These are phyloP conservation scores for Pestalotiopsis sp. DNA, from an alignment of 2,329 filamentous ascomycete species.

Conservation along the genomic window DNA sequence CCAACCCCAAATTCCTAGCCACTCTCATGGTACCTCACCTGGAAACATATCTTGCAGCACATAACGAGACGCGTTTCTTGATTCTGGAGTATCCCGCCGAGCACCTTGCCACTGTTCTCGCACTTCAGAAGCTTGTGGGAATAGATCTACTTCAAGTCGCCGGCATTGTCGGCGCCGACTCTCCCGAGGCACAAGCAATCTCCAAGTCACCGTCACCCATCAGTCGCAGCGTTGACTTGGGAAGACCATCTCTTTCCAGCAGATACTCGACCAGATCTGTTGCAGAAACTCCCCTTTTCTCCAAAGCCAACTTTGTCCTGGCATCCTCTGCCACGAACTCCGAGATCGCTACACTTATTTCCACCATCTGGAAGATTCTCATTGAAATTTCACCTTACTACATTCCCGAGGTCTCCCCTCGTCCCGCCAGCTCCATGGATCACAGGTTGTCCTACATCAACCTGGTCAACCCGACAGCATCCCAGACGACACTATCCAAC, in stretches of 20 bases:
- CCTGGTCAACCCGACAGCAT: slow-evolving; percentile 16
- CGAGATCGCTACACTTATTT: slow-evolving; percentile 58
- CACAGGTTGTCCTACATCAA: slow-evolving; percentile 10
- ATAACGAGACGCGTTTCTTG: slow-evolving; percentile 56
- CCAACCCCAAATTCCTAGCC: slow-evolving; percentile 56
- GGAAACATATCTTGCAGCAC: slow-evolving; percentile 59
- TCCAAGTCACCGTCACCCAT: slow-evolving; percentile 16
- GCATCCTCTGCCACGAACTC: slow-evolving; percentile 54
- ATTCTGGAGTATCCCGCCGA: slow-evolving; percentile 61
- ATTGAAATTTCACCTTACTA: slow-evolving; percentile 50
- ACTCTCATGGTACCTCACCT: slow-evolving; percentile 62
- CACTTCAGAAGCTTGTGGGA: slow-evolving; percentile 60
- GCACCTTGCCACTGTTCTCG: slow-evolving; percentile 58
- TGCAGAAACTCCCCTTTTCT: slow-evolving; percentile 36
- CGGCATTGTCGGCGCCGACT: slow-evolving; percentile 53
- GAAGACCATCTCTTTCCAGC: slow-evolving; percentile 29
- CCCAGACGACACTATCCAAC: slow-evolving; percentile 16
- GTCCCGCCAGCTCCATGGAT: slow-evolving; percentile 4
- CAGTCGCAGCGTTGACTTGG: slow-evolving; percentile 19
- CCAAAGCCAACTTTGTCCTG: slow-evolving; percentile 60
- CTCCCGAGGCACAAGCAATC: slow-evolving; percentile 31
- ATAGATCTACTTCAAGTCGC: slow-evolving; percentile 60
- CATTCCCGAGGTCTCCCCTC: slow-evolving; percentile 36
- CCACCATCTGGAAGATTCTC: slow-evolving; percentile 52
- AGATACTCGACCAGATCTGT: slow-evolving; percentile 21